phyloP scores from a whole-genome alignment of 371 early-diverging fungal species.

The Mucor irregularis region DNA sequence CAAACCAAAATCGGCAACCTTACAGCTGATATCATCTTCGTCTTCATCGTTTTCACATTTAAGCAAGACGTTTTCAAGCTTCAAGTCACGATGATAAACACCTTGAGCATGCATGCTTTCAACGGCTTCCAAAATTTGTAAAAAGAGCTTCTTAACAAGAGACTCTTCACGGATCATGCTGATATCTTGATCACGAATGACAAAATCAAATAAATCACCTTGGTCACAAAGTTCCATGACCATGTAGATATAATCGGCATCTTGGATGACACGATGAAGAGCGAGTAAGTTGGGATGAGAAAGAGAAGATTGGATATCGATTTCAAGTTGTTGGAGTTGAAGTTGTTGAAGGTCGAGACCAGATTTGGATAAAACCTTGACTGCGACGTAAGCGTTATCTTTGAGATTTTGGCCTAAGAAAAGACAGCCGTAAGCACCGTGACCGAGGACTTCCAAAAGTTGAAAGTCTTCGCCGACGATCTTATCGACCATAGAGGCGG shows the following conservation, averaged over 20 bases:
- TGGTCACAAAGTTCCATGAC: constrained; percentile 67
- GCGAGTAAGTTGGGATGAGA: constrained; percentile 70
- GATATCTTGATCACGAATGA: constrained; percentile 44
- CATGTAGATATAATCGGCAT: constrained; percentile 52
- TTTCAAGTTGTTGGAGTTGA: constrained; percentile 72
- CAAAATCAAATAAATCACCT: constrained; percentile 67
- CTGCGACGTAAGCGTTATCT: constrained; percentile 56
- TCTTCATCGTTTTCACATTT: constrained; percentile 31
- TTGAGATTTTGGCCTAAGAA: constrained; percentile 54
- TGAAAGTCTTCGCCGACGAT: constrained; percentile 35
- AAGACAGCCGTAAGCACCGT: constrained; percentile 64
- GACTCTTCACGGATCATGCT: constrained; percentile 32
- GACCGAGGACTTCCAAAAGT: constrained; percentile 60
- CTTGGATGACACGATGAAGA: constrained; percentile 55
- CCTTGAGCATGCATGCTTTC: constrained; percentile 55
- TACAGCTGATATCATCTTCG: constrained; percentile 52
- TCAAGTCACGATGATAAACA: constrained; percentile 77
- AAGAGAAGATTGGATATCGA: constrained; percentile 68
- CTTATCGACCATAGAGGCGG: constrained; percentile 34
- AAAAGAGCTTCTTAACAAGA: constrained; percentile 48
- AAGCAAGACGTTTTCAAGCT: constrained; percentile 78
- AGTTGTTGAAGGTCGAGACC: constrained; percentile 62
- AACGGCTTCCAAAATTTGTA: constrained; percentile 59
- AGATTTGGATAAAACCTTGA: constrained; percentile 72
- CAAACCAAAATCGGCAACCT: constrained; percentile 87